Evolutionary conservation across 2,329 filamentous ascomycete genomes (phyloP), one percentile per base, ranked within the genome.

Genomic region (Arthrobotrys conoides): DNA sequence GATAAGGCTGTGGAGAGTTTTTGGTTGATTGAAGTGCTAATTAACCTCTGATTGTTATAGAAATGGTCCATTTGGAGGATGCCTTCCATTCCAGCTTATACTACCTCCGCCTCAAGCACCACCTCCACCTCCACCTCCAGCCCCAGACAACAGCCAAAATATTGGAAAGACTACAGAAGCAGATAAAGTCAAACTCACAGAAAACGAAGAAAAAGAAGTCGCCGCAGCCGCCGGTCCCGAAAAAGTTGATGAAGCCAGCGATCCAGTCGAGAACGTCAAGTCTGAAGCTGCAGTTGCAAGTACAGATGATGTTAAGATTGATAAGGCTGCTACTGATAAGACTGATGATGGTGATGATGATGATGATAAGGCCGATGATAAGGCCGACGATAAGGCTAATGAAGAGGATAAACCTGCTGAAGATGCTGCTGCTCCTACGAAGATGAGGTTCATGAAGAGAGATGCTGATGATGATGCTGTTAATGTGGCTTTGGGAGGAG

Each of bases 161-260:
- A 70, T 70, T 33, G 66, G 66, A 18, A 20, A 70, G 10, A 70
- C 66, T 2, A 41, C 53, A 10, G 51, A 48, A 22, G 66, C 66
- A 24, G 66, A 70, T 38, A 44, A 59, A n/a, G 36, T 46, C 41
- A 22, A 22, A 12, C 18, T 70, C 16, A 70, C 48, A 8, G 6
- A 16, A 3, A 38, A 14, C 12, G 51, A 70, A 16, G 16, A 20
- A n/a, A 12, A 33, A 8, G 24, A 46, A n/a, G 41, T 70, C 14
- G 53, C 30, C 9, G 27, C 48, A 1, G 30, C 59, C 3, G 44
- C 38, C 14, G 51, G 51, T n/a, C 53, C 53, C 16, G 24, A 18
- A 4, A n/a, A 36, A 36, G 53, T 46, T 9, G 51, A 61, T 27
- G 48, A 24, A 51, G 24, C 48, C 2, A 10, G 2, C 1, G 22